Evolutionary conservation across 371 early-diverging fungal genomes (phyloP).

Genomic region (Apophysomyces elegans): DNA sequence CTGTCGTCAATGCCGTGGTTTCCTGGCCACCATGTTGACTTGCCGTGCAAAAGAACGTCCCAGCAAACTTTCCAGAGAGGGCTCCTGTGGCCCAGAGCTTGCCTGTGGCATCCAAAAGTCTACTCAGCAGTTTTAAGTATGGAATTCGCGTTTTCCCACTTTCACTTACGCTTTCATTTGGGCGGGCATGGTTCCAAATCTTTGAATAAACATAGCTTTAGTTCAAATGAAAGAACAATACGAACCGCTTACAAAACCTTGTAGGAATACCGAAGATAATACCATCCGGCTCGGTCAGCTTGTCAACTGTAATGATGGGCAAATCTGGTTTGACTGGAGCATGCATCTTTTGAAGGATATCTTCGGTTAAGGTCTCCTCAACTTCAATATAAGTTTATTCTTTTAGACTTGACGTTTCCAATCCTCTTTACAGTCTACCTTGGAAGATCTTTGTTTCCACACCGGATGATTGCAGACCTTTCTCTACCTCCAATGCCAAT

Average conservation of each 20-base stretch:
- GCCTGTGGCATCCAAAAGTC: conserved; percentile 71
- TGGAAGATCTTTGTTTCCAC: conserved; percentile 72
- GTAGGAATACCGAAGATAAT: conserved; percentile 83
- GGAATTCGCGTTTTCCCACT: background rate
- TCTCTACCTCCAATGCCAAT: conserved; percentile 68
- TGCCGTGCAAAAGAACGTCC: conserved; percentile 76
- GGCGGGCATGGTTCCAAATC: conserved; percentile 70
- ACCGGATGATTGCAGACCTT: conserved; percentile 62
- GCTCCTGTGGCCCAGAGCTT: conserved; percentile 71
- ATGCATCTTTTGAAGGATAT: conserved; percentile 74
- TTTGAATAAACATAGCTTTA: background rate
- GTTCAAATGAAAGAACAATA: background rate
- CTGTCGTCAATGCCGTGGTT: conserved; percentile 69
- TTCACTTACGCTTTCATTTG: conserved; percentile 69
- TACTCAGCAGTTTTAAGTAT: background rate
- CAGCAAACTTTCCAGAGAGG: conserved; percentile 73
- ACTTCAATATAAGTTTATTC: conserved; percentile 25
- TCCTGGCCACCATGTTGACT: conserved; percentile 84
- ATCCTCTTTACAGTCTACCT: conserved; percentile 28
- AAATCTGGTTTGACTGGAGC: conserved; percentile 65
- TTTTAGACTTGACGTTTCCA: background rate
- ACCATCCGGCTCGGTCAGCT: conserved; percentile 76
- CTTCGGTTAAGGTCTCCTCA: conserved; percentile 67
- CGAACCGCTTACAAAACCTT: conserved; percentile 34
- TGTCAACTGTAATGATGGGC: conserved; percentile 64